Conservation (phyloP, 805 yeast genomes). For the Saturnispora zaruensis region DNA sequence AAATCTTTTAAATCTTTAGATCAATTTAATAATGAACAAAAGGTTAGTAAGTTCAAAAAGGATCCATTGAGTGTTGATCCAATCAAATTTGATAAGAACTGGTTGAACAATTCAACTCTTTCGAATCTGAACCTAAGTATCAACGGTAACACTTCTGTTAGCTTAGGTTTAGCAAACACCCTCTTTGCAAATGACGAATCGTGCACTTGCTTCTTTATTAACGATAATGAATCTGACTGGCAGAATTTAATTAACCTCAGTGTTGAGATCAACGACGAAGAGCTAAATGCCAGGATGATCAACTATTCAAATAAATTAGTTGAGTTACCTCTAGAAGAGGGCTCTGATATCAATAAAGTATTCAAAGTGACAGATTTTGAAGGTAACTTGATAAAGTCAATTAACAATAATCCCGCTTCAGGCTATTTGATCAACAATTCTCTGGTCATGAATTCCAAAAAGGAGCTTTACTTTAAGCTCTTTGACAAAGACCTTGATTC, state of each 20-base stretch:
- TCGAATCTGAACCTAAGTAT: slow-evolving; percentile 10
- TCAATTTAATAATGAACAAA: slow-evolving; percentile 2
- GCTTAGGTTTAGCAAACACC: slow-evolving; percentile 20
- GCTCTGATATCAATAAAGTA: slow-evolving; percentile 12
- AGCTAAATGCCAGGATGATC: slow-evolving; percentile 1
- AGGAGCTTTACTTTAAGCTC: slow-evolving; percentile 20
- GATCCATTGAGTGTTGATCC: slow-evolving; percentile 17
- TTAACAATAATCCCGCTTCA: slow-evolving; percentile 51
- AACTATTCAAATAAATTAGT: slow-evolving; percentile 9
- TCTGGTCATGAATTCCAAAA: slow-evolving; percentile 24
- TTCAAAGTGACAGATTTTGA: slow-evolving; percentile 40
- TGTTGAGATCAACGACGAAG: background rate
- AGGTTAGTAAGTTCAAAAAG: background rate
- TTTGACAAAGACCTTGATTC: slow-evolving; percentile 3
- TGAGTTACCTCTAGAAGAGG: slow-evolving; percentile 12
- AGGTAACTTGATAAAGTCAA: slow-evolving; percentile 51
- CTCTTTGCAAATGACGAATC: slow-evolving; percentile 21
- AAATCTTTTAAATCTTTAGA: slow-evolving; percentile 10
- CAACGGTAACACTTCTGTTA: background rate
- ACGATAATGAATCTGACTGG: slow-evolving; percentile 10
- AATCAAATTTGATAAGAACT: slow-evolving; percentile 14
- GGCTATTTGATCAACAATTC: slow-evolving; percentile 41
- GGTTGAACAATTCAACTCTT: slow-evolving; percentile 13
- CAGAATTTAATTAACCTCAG: slow-evolving; percentile 7
- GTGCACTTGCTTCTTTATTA: slow-evolving; percentile 21